These are phyloP conservation scores for Inga leiocalycina DNA, from an alignment of 306 rosid species.

Conservation along the genomic window DNA sequence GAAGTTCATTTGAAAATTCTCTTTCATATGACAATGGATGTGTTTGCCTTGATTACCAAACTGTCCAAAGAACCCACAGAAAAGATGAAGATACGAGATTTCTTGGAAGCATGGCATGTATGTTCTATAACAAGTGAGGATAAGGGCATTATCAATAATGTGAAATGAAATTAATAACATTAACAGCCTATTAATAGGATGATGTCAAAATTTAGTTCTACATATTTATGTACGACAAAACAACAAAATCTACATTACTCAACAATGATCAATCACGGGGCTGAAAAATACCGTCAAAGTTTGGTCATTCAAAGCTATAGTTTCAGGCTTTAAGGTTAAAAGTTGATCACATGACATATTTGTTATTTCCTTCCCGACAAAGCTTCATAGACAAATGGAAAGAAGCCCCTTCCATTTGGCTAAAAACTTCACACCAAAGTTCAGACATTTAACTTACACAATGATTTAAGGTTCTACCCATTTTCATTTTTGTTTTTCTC, in stretches of 20 bases:
- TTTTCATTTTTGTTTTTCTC: neutral
- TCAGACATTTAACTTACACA: neutral
- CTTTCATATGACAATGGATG: neutral
- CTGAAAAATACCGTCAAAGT: neutral
- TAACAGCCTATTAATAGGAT: neutral
- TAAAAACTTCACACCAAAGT: neutral
- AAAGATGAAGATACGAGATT: neutral
- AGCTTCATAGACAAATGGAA: neutral
- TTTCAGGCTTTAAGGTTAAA: neutral
- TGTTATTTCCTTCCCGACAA: neutral
- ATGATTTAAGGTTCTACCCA: neutral
- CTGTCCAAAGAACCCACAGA: neutral
- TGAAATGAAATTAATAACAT: constrained; percentile 1
- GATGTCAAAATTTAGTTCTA: neutral
- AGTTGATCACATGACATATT: neutral
- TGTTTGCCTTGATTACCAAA: neutral
- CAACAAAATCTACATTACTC: neutral
- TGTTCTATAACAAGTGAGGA: neutral
- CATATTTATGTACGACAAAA: neutral
- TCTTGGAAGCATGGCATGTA: neutral
- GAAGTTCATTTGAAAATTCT: neutral
- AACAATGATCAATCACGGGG: constrained; percentile 1
- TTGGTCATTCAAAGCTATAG: neutral
- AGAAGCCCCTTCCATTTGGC: neutral
- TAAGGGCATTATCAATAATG: neutral